Base-by-base conservation (phyloP, 1,139 yeast species). In the Yamadazyma oceani region DNA sequence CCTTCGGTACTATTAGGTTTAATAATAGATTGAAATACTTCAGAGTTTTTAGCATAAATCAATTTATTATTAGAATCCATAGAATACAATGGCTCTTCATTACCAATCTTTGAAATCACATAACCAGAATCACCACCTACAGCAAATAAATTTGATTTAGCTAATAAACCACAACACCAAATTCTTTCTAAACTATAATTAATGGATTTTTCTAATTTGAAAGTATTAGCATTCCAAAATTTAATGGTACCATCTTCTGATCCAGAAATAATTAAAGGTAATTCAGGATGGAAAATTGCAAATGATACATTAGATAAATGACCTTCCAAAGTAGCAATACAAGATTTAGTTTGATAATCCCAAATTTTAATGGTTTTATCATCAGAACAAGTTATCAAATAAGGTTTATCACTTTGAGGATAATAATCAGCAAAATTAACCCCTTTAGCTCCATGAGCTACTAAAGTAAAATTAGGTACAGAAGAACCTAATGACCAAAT, bases 291-390 rank as follows among this genome's bases (percentile, higher is more conserved):
- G 81, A 89, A 94, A 34, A 89, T 80, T 8, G 98, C 98, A 69
- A 88, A 92, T 15, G 97, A 88, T 33, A 92, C 98, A 60, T 94
- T 92, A 36, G 95, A 79, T 50, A 88, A 73, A 58, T 92, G 99
- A 28, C 97, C 98, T 58, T 85, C 95, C 54, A 92, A 74, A 19
- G 95, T 84, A 11, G 97, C 97, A 38, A 92, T 95, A 59, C 95
- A 85, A 5, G 95, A 81, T 68, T 94, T 92, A 34, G 97, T 89
- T 72, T 92, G 98, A 58, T 92, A 92, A 65, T 92, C 98, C 97
- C 97, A 92, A 37, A 94, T 76, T 55, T 87, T 86, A 49, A 90
- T 82, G 2, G 96, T 82, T 50, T 83, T 78, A 65, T 92, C 98
- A 64, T 94, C 98, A 19, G 96, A 85, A 10, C 96, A 73, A 2